Base-by-base conservation (phyloP, 179 eudicot genomes). In the Beta corolliflora region DNA sequence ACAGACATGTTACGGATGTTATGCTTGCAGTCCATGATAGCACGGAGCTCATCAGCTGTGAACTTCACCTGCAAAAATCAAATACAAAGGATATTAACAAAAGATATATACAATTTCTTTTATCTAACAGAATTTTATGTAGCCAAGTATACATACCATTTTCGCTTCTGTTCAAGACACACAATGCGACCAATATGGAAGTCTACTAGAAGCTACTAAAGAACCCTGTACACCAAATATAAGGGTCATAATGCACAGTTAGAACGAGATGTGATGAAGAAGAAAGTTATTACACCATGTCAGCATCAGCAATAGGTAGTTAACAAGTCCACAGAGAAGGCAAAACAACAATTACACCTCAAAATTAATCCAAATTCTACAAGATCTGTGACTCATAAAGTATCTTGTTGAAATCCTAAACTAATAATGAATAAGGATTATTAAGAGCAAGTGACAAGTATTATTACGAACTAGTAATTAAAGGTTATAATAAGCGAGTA, bases 1-100 rank as follows among this genome's bases (percentile, higher is more conserved):
- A 81, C 83, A 55, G 83, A 81, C 83, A 81, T 81, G 29, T 81
- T 81, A 81, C 83, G 83, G 4, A 81, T 81, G 41, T 81, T 81
- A 14, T 81, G 75, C 16, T 81, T 81, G 52, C 48, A 16, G 70
- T 81, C 83, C 83, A 81, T 81, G 46, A 81, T 81, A 12, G 18
- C 46, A 25, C 83, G 83, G 55, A 81, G 83, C 80, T 81, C 83
- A 53, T 81, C 83, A 18, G 83, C 83, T 5, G 83, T 81, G 67
- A 81, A 81, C 83, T 81, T 81, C 76, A 81, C 83, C 83, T 81
- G 75, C 69, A 53, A 75, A 70, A 53, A 9, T 29, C 45, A 55
- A 63, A 74, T 4, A 61, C 11, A 23, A 52, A 66, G 6, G 10
- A 52, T 11, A 36, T 16, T 0, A n/a, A 73, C 19, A 36, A 41